Percentiles rank a stretch among this genome's conserved stretches.
Conservation (phyloP, 1,139 yeast genomes). For the Taphrina pruni region DNA sequence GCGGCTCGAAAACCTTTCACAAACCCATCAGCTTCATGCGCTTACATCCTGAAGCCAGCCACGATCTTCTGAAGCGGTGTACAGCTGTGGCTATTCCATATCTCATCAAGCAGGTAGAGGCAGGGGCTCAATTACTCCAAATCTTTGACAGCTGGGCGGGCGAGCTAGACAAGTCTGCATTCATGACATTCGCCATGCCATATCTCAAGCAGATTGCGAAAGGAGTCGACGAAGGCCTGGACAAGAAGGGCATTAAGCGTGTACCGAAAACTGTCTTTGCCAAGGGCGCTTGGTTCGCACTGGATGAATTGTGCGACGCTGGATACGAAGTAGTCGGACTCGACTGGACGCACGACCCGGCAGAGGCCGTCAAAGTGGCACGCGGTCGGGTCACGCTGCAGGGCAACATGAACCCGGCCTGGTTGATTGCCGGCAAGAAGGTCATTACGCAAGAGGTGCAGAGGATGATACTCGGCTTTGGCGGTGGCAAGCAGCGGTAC, state of each 20-base stretch:
- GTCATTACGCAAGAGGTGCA: slow-evolving; percentile 79
- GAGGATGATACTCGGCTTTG: slow-evolving; percentile 85
- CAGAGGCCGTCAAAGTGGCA: slow-evolving; percentile 78
- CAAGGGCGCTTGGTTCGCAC: slow-evolving; percentile 97
- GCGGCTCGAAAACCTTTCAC: slow-evolving; percentile 89
- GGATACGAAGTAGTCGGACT: slow-evolving; percentile 87
- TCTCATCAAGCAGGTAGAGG: slow-evolving; percentile 90
- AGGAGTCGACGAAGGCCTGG: slow-evolving; percentile 70
- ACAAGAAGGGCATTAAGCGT: slow-evolving; percentile 73
- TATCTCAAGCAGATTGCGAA: slow-evolving; percentile 77
- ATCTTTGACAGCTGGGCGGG: slow-evolving; percentile 99
- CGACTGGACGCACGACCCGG: slow-evolving; percentile 90
- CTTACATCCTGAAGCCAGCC: slow-evolving; percentile 74
- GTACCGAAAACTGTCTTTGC: slow-evolving; percentile 92
- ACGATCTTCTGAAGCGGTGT: slow-evolving; percentile 72
- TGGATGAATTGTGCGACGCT: slow-evolving; percentile 80
- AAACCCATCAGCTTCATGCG: slow-evolving; percentile 92
- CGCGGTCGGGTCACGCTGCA: slow-evolving; percentile 83
- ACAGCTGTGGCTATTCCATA: slow-evolving; percentile 92
- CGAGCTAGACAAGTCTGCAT: slow-evolving; percentile 88
- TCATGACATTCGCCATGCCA: slow-evolving; percentile 85
- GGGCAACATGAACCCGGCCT: slow-evolving; percentile 96
- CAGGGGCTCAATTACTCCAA: slow-evolving; percentile 97
- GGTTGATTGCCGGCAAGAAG: slow-evolving; percentile 86
- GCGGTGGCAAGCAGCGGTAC: slow-evolving; percentile 77